Conservation (phyloP, 768 basidiomycete genomes). For the Leccinum sublutescens region DNA sequence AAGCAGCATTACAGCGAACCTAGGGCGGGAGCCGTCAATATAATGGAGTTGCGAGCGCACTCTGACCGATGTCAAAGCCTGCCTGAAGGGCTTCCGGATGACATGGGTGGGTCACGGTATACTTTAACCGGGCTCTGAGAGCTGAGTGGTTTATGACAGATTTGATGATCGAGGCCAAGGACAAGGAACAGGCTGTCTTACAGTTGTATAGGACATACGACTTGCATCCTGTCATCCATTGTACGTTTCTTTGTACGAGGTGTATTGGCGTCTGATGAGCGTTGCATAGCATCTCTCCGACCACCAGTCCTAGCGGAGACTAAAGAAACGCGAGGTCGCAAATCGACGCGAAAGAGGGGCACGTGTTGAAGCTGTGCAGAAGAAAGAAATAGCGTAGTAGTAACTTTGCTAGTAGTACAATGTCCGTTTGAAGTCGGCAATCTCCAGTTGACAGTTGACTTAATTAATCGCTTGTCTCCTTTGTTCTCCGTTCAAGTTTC, state of each 20-base stretch:
- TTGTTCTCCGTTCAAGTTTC: background rate
- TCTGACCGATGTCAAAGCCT: slow-evolving; percentile 75
- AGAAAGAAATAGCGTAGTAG: background rate
- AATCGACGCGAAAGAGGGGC: slow-evolving; percentile 26
- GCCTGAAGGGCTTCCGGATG: slow-evolving; percentile 61
- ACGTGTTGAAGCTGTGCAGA: slow-evolving; percentile 3
- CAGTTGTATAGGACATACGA: slow-evolving; percentile 78
- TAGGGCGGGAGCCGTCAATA: slow-evolving; percentile 75
- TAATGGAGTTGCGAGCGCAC: slow-evolving; percentile 88
- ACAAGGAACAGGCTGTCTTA: slow-evolving; percentile 92
- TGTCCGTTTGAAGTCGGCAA: slow-evolving; percentile 13
- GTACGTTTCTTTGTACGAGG: slow-evolving; percentile 29
- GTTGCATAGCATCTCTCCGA: slow-evolving; percentile 35
- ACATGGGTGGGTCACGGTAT: slow-evolving; percentile 49
- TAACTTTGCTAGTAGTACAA: background rate
- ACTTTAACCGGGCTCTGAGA: background rate
- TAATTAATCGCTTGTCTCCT: background rate
- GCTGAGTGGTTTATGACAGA: slow-evolving; percentile 40
- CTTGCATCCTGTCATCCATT: slow-evolving; percentile 61
- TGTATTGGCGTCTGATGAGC: background rate
- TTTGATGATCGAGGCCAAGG: slow-evolving; percentile 92
- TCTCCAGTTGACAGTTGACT: slow-evolving; percentile 1
- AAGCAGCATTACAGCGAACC: slow-evolving; percentile 94
- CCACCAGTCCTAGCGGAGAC: slow-evolving; percentile 40
- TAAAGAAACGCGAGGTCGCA: slow-evolving; percentile 45